phyloP scores from a whole-genome alignment of 108 stramenopile genomes.

The Nannochloropsis gaditana region DNA sequence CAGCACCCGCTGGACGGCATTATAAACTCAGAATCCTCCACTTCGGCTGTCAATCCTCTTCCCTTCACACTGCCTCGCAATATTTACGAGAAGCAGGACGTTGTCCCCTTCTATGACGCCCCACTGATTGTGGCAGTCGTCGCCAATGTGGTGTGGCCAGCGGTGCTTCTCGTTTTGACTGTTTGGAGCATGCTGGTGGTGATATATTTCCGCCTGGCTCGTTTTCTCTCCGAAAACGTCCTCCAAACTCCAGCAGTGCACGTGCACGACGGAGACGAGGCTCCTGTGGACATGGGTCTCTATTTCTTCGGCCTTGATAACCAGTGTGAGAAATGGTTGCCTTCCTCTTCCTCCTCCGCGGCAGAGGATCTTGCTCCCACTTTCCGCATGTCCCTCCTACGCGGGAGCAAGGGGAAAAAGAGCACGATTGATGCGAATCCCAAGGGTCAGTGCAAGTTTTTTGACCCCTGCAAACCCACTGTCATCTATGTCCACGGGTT shows the following conservation, averaged over 20 bases:
- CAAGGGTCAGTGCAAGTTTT: not conserved
- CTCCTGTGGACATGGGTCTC: slow-evolving; percentile 13
- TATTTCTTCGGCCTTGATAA: slow-evolving; percentile 17
- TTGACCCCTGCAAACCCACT: slow-evolving; percentile 12
- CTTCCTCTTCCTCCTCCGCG: not conserved
- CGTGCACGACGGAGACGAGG: not conserved
- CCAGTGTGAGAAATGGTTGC: not conserved
- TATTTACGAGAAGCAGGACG: slow-evolving; percentile 13
- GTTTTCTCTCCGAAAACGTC: not conserved
- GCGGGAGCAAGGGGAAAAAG: not conserved
- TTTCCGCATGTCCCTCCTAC: not conserved
- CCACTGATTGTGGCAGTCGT: not conserved
- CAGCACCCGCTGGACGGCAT: too few species aligned
- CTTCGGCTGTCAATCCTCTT: not conserved
- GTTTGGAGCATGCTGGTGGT: not conserved
- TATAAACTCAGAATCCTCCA: too few species aligned
- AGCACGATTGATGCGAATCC: not conserved
- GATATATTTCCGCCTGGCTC: not conserved
- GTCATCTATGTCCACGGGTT: not conserved
- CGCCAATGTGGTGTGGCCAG: slow-evolving; percentile 9
- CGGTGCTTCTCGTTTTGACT: not conserved
- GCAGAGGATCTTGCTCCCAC: not conserved
- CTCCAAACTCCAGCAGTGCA: not conserved
- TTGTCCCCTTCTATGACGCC: not conserved
- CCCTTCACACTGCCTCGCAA: not conserved